Evolutionary conservation across 345 rosid species (phyloP), one percentile per base, ranked within the genome.

Genomic region (Alliaria petiolata): DNA sequence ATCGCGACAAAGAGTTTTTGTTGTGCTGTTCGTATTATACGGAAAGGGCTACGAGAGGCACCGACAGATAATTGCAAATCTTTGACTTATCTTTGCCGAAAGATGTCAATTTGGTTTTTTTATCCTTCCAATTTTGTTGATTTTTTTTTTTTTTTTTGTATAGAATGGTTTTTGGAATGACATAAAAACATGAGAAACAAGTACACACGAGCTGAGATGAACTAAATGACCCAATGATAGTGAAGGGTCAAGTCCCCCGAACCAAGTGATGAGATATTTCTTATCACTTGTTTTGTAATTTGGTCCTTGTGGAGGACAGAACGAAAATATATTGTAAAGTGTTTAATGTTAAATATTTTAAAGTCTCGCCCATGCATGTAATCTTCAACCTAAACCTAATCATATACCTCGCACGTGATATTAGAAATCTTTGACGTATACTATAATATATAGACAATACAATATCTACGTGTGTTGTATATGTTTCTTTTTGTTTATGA

Each of bases 11-110:
- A 63, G 68, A 78, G 64, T 71, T 77, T 60, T 55, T 53, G 30
- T 73, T 40, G 51, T 47, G 74, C 49, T 35, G 28, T 16, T n/a
- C n/a, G n/a, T n/a, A 35, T 22, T 43, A 55, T 57, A 64, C 75
- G 73, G 70, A 78, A 76, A 52, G 63, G 63, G 34, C 36, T 64
- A 44, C 30, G 81, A 83, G 89, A 85, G 86, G 84, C 87, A 84
- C 40, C 66, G 76, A 84, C 87, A 73, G 81, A 77, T 74, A 46
- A 20, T 53, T 77, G 74, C 86, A 85, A 55, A 84, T 89, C 84
- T 84, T 85, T 89, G 95, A 91, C 84, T 74, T 76, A 42, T 28
- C 57, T 45, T 40, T 47, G 19, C 25, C 8, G 19, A 56, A n/a
- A 64, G 22, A 49, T 54, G 65, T 72, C 58, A 64, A 55, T 64